Evolutionary conservation across 2,329 filamentous ascomycete species (phyloP).

Genomic region (Xylariaceae sp.): DNA sequence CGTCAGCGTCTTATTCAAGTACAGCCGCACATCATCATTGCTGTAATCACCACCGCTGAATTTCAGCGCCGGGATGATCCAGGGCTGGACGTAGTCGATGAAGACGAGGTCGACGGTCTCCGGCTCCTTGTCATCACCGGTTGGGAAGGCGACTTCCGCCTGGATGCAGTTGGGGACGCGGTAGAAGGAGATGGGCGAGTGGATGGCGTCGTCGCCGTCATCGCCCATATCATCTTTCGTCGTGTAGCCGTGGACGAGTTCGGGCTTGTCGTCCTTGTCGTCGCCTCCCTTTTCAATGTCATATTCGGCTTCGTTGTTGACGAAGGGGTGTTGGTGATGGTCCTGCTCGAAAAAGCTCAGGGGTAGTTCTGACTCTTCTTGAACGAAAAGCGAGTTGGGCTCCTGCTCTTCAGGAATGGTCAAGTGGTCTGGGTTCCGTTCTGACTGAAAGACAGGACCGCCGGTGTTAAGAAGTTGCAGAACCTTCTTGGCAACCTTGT

Average conservation of each 20-base stretch:
- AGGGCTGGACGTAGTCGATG: slow-evolving; percentile 83
- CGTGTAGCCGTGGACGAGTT: slow-evolving; percentile 63
- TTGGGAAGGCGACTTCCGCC: slow-evolving; percentile 57
- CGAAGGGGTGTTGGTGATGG: slow-evolving; percentile 23
- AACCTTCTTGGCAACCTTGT: slow-evolving; percentile 65
- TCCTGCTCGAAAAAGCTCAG: slow-evolving; percentile 19
- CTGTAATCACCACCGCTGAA: slow-evolving; percentile 49
- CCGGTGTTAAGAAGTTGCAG: slow-evolving; percentile 53
- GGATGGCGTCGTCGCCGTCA: slow-evolving; percentile 88
- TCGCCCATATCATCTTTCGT: slow-evolving; percentile 77
- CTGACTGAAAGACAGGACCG: slow-evolving; percentile 42
- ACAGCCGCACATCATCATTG: slow-evolving; percentile 44
- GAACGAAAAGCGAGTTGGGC: slow-evolving; percentile 11
- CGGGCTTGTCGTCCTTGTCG: slow-evolving; percentile 25
- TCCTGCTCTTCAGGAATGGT: slow-evolving; percentile 43
- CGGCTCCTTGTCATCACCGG: slow-evolving; percentile 43
- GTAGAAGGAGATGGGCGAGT: slow-evolving; percentile 69
- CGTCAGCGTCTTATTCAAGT: slow-evolving; percentile 51
- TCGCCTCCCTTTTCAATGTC: neutral
- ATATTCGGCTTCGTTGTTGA: slow-evolving; percentile 3
- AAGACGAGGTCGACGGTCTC: slow-evolving; percentile 83
- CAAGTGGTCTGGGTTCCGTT: slow-evolving; percentile 42
- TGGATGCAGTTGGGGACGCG: slow-evolving; percentile 79
- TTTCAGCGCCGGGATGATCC: slow-evolving; percentile 69
- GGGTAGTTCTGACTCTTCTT: neutral